Evolutionary conservation across 2,329 filamentous ascomycete species (phyloP), one percentile per base, ranked within the genome.

Genomic region (Penicillium sp.): DNA sequence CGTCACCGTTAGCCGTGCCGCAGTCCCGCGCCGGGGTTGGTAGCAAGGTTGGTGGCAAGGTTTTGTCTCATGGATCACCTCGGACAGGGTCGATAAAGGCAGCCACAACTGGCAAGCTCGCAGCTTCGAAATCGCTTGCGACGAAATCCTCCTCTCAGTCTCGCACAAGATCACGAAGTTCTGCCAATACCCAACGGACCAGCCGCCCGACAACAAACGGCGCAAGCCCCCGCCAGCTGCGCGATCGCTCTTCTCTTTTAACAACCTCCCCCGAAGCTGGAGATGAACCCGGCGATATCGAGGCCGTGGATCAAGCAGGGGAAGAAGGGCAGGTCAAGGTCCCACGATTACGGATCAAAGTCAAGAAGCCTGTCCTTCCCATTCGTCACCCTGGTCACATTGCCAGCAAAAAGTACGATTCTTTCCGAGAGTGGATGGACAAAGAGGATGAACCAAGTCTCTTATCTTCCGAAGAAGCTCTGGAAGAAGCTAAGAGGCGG

Each of bases 401-500:
- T 13, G 64, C 69, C 8, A 62, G 66, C 35, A 70, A 69, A 34
- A 74, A 74, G 55, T 73, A 73, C 55, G 53, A 66, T n/a, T 77
- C 77, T 0, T 79, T 82, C 56, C 65, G 81, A 78, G 72, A 86
- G 78, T 79, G 88, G 87, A 55, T 81, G n/a, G 70, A 76, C 48
- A 67, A 72, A 38, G 76, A 79, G 50, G 75, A 76, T 53, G 49
- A 60, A 25, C 69, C 70, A 28, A 63, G 72, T 28, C 53, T 68
- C 11, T 46, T 67, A 37, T 84, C 82, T 1, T 74, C 82, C 9
- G 81, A 85, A 45, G 76, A 80, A 61, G 83, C 84, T 2, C 65
- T 72, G 39, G 76, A 78, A 45, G 90, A 96, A 67, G 90, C 88
- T 1, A 70, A 71, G 12, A 70, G 82, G n/a, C 80, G 93, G 13